Conservation (phyloP, 257 asterid genomes). For the Euphrasia confusa region DNA sequence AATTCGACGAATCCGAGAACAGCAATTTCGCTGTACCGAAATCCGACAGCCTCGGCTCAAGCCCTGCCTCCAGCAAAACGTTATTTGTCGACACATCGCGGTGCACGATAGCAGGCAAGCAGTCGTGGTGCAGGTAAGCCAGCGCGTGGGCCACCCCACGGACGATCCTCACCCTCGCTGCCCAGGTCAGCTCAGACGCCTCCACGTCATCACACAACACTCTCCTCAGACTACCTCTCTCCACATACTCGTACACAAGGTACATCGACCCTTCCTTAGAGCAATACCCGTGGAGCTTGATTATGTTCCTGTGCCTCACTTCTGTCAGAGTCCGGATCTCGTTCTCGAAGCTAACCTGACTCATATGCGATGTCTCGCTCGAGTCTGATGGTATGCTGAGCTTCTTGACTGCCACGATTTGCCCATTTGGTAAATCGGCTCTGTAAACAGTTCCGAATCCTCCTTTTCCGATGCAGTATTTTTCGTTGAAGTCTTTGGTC, state of each 20-base stretch:
- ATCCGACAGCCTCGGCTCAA: slow-evolving; percentile 79
- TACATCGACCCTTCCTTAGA: slow-evolving; percentile 54
- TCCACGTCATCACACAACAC: slow-evolving; percentile 38
- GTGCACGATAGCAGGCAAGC: slow-evolving; percentile 82
- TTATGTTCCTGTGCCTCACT: slow-evolving; percentile 71
- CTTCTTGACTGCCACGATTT: slow-evolving; percentile 59
- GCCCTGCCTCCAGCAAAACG: slow-evolving; percentile 62
- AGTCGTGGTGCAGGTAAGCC: slow-evolving; percentile 90
- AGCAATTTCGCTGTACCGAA: slow-evolving; percentile 84
- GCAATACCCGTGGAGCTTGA: slow-evolving; percentile 71
- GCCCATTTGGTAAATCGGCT: slow-evolving; percentile 52
- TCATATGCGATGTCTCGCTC: slow-evolving; percentile 39
- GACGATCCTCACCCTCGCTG: slow-evolving; percentile 55
- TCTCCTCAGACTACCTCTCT: slow-evolving; percentile 70
- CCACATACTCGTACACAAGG: slow-evolving; percentile 79
- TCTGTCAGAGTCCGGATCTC: slow-evolving; percentile 65
- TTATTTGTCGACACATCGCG: slow-evolving; percentile 73
- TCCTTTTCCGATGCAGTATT: slow-evolving; percentile 60
- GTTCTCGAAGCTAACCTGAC: slow-evolving; percentile 51
- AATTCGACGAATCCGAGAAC: slow-evolving; percentile 54
- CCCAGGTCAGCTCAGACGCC: slow-evolving; percentile 62
- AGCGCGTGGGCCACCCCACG: slow-evolving; percentile 91
- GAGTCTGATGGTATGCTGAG: slow-evolving; percentile 48
- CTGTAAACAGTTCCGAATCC: slow-evolving; percentile 68
- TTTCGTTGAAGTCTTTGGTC: slow-evolving; percentile 49